Evolutionary conservation across 2,329 filamentous ascomycete genomes (phyloP).

Genomic region (Xylariaceae sp.): DNA sequence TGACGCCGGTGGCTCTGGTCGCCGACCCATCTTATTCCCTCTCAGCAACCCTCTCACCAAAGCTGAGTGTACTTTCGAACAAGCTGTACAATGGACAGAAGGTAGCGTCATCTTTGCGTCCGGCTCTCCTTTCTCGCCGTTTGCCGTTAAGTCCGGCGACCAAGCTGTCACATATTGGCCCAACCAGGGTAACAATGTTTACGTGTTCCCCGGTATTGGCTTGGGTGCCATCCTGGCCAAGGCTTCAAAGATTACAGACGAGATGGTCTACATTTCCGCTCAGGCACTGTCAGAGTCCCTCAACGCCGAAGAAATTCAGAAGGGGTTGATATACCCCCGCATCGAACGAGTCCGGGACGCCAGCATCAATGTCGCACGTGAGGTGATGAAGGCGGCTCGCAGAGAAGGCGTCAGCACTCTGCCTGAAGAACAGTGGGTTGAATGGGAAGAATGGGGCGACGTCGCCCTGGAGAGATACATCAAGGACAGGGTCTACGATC

Average conservation of each 20-base stretch:
- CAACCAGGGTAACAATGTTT: slow-evolving; percentile 82
- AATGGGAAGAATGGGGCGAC: slow-evolving; percentile 70
- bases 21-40: slow-evolving; percentile 88
- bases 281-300: slow-evolving; percentile 75
- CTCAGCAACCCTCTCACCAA: slow-evolving; percentile 95
- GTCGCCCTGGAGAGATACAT: slow-evolving; percentile 58
- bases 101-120: slow-evolving; percentile 91
- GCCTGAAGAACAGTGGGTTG: slow-evolving; percentile 64
- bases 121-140: slow-evolving; percentile 81
- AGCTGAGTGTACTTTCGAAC: slow-evolving; percentile 96
- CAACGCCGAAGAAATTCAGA: slow-evolving; percentile 73
- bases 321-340: slow-evolving; percentile 84
- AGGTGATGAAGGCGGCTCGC: slow-evolving; percentile 90
- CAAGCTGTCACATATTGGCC: slow-evolving; percentile 66
- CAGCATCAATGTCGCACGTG: slow-evolving; percentile 77
- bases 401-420: slow-evolving; percentile 71
- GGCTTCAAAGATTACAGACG: slow-evolving; percentile 79
- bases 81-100: slow-evolving; percentile 85
- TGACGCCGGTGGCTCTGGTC: slow-evolving; percentile 61
- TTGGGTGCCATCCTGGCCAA: slow-evolving; percentile 90
- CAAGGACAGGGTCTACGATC: slow-evolving; percentile 58
- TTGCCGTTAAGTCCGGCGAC: slow-evolving; percentile 60
- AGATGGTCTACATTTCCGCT: slow-evolving; percentile 95
- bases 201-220: slow-evolving; percentile 95
- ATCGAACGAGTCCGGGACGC: slow-evolving; percentile 91